Evolutionary conservation across 805 yeast genomes (phyloP).

Genomic region (Spathaspora passalidarum): DNA sequence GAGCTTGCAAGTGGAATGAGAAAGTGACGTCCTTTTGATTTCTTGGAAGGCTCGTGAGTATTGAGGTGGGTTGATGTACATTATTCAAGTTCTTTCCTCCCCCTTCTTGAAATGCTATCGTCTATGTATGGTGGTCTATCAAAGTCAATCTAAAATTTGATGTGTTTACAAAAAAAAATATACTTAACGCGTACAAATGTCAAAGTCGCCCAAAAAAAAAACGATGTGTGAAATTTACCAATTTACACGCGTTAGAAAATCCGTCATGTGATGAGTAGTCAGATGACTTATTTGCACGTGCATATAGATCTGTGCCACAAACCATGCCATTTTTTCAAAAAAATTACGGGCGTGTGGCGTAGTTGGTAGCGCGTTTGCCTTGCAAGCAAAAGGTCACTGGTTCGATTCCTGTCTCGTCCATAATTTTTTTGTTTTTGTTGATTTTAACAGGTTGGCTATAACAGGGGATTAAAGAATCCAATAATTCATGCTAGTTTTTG

Average conservation of each 20-base stretch:
- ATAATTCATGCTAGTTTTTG: too few relatives aligned
- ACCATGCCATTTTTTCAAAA: neutral
- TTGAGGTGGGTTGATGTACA: constrained; percentile 75
- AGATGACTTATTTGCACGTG: neutral
- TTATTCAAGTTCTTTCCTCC: constrained; percentile 19
- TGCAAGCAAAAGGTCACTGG: constrained; percentile 74
- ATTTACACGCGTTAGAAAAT: neutral
- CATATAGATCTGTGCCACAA: neutral
- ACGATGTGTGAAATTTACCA: neutral
- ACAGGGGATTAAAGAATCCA: too few relatives aligned
- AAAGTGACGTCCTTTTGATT: constrained; percentile 67
- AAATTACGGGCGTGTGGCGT: constrained; percentile 62
- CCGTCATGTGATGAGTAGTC: neutral
- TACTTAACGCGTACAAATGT: neutral
- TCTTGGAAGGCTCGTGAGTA: constrained; percentile 66
- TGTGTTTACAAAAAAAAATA: neutral
- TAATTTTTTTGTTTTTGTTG: constrained; percentile 12
- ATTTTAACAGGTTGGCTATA: too few relatives aligned
- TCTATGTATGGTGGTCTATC: too few relatives aligned
- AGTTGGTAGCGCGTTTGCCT: constrained; percentile 78
- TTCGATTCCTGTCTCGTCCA: constrained; percentile 75
- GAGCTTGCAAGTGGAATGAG: constrained; percentile 90
- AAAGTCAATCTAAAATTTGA: neutral
- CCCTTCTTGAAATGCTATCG: neutral
- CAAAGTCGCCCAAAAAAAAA: neutral